These are phyloP conservation scores for Mycosphaerella sp. DNA, from an alignment of 2,329 filamentous ascomycete species.

Conservation along the genomic window DNA sequence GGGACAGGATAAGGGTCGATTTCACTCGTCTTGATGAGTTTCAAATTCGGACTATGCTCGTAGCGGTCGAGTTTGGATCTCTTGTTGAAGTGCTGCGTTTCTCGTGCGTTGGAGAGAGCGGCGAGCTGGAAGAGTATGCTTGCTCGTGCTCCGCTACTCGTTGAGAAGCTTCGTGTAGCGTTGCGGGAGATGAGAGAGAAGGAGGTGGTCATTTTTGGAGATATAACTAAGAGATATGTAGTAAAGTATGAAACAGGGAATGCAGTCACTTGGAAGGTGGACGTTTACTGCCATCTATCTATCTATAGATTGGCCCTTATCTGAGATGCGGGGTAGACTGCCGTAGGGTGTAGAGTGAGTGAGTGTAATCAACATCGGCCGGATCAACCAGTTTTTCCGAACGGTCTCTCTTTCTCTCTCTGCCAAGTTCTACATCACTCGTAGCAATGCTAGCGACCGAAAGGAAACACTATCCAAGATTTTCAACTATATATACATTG, in stretches of 20 bases:
- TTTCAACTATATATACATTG: too few relatives aligned
- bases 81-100: constrained; percentile 32
- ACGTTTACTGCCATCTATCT: background rate
- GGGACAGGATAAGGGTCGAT: constrained; percentile 24
- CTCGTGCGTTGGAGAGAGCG: constrained; percentile 28
- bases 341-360: background rate
- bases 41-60: constrained; percentile 29
- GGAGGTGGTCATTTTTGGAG: background rate
- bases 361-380: background rate
- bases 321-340: constrained; percentile 3
- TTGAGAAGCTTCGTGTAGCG: constrained; percentile 19
- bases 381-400: background rate
- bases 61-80: constrained; percentile 25
- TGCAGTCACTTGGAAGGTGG: background rate
- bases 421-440: too few relatives aligned
- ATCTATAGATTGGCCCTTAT: background rate
- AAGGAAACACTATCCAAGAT: too few relatives aligned
- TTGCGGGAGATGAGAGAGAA: background rate
- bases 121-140: constrained; percentile 28
- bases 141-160: constrained; percentile 14
- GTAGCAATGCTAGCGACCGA: too few relatives aligned
- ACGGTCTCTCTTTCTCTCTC: too few relatives aligned
- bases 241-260: too few relatives aligned
- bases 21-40: constrained; percentile 30
- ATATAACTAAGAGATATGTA: background rate